Evolutionary conservation across 371 early-diverging fungal genomes (phyloP).

Genomic region (Lichtheimia ornata): DNA sequence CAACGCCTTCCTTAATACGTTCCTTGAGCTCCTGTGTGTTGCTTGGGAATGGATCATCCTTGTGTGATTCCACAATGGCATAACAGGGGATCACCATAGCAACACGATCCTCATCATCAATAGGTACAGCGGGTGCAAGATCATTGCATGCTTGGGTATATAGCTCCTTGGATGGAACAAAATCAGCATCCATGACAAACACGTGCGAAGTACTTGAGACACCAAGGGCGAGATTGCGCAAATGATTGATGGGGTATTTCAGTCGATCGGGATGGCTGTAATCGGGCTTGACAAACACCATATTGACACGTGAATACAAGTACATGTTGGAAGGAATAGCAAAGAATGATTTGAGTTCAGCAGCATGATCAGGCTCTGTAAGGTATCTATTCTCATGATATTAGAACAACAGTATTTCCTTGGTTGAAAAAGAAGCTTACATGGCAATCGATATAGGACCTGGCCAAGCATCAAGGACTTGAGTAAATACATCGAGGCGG

Average conservation of each 20-base stretch:
- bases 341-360: slow-evolving; percentile 47
- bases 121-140: slow-evolving; percentile 28
- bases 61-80: slow-evolving; percentile 47
- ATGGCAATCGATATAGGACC: slow-evolving; percentile 62
- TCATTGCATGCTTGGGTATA: slow-evolving; percentile 32
- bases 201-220: slow-evolving; percentile 52
- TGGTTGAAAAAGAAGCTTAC: slow-evolving; percentile 29
- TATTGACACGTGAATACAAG: slow-evolving; percentile 29
- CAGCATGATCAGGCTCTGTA: slow-evolving; percentile 49
- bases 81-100: slow-evolving; percentile 64
- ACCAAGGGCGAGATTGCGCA: slow-evolving; percentile 60
- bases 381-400: slow-evolving; percentile 42
- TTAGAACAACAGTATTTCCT: background rate
- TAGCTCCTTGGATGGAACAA: slow-evolving; percentile 51
- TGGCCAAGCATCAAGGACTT: slow-evolving; percentile 49
- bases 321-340: slow-evolving; percentile 23
- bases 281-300: slow-evolving; percentile 56
- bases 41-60: slow-evolving; percentile 33
- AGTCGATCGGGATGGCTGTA: slow-evolving; percentile 34
- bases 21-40: slow-evolving; percentile 43
- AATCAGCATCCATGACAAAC: slow-evolving; percentile 68
- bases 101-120: slow-evolving; percentile 1
- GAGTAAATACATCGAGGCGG: slow-evolving; percentile 53
- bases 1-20: slow-evolving; percentile 40
- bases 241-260: slow-evolving; percentile 66